Conservation (phyloP, 805 yeast species). For the Myxozyma neotropica region DNA sequence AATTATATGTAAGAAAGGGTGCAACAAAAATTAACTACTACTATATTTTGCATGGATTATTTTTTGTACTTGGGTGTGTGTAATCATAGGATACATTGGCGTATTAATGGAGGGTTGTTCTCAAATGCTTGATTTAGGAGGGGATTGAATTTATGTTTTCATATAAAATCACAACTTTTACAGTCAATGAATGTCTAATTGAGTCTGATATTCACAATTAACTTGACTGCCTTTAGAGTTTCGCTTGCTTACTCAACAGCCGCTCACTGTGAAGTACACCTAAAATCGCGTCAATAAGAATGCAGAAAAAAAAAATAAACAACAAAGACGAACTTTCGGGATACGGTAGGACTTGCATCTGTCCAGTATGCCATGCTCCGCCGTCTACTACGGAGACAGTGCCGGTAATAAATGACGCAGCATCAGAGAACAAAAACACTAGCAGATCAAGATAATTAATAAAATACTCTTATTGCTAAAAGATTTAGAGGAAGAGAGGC, state of each 20-base stretch:
- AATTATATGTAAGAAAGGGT: not conserved
- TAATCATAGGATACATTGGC: conserved; percentile 12
- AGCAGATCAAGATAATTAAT: not conserved
- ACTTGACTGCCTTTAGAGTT: not conserved
- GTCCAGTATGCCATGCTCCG: conserved; percentile 58
- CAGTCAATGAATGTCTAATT: too few species aligned
- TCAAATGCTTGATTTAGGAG: not conserved
- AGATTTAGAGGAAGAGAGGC: not conserved
- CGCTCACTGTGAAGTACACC: conserved; percentile 11
- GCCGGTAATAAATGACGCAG: conserved; percentile 78
- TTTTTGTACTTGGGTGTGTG: not conserved
- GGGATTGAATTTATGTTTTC: not conserved
- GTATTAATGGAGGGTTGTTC: conserved; percentile 1
- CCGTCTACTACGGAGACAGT: conserved; percentile 85
- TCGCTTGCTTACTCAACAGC: not conserved
- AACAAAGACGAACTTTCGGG: conserved; percentile 13
- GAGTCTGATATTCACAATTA: not conserved
- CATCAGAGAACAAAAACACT: conserved; percentile 79
- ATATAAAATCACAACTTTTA: too few species aligned
- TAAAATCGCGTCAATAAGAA: not conserved
- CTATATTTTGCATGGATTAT: not conserved
- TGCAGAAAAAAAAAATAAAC: not conserved
- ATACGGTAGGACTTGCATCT: conserved; percentile 17
- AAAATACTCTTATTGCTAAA: not conserved
- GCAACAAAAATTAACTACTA: not conserved